A percentile compares a stretch with the other conserved stretches of the same genome.
These are phyloP conservation scores for Fusarium pseudonygamai DNA, from an alignment of 2,329 filamentous ascomycete genomes.

Conservation along the genomic window DNA sequence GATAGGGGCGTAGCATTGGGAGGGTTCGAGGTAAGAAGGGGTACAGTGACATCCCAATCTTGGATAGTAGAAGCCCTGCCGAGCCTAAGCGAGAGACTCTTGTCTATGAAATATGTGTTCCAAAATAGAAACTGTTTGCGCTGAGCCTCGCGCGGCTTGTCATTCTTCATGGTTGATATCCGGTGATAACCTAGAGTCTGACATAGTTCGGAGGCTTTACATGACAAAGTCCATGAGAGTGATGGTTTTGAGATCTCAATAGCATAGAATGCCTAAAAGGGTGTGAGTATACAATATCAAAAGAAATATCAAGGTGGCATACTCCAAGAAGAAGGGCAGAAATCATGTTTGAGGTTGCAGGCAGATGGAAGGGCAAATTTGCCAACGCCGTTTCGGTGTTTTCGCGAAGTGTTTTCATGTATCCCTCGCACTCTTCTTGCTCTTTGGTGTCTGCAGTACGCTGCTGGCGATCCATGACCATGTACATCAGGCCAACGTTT, in stretches of 20 bases:
- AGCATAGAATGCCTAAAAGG: constrained; percentile 43
- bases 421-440: constrained; percentile 38
- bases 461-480: constrained; percentile 42
- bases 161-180: constrained; percentile 39
- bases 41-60: constrained; percentile 64
- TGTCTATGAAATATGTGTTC: constrained; percentile 66
- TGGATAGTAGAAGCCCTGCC: constrained; percentile 63
- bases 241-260: constrained; percentile 48
- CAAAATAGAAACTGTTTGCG: constrained; percentile 60
- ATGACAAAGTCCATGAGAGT: constrained; percentile 44
- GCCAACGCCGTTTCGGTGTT: constrained; percentile 47
- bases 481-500: constrained; percentile 45
- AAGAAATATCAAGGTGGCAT: background rate
- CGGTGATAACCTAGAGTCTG: constrained; percentile 47
- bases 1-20: constrained; percentile 43
- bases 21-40: constrained; percentile 44
- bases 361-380: constrained; percentile 46
- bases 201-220: constrained; percentile 46
- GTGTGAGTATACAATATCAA: background rate
- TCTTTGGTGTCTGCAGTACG: constrained; percentile 20
- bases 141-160: constrained; percentile 21
- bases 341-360: constrained; percentile 43
- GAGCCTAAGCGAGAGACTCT: constrained; percentile 63
- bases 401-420: constrained; percentile 38
- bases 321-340: constrained; percentile 40